These are phyloP conservation scores for Tricharina praecox DNA, from an alignment of 495 filamentous ascomycete species.

Conservation along the genomic window DNA sequence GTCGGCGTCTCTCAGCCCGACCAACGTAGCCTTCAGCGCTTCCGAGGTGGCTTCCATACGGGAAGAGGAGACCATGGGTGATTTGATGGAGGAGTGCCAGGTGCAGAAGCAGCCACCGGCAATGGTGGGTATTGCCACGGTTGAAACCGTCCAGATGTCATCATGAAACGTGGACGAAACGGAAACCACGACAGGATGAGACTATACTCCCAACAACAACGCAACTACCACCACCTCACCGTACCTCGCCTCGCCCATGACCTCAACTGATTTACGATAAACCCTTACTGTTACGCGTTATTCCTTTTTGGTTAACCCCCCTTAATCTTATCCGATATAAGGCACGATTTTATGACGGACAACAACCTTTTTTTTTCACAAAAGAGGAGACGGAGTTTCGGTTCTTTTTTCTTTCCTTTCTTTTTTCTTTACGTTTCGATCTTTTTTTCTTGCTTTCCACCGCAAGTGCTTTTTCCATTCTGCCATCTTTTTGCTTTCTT, in stretches of 20 bases:
- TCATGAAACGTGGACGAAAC: conserved; percentile 11
- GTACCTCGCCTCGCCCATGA: too few species aligned
- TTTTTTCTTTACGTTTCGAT: conserved; percentile 3
- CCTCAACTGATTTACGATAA: background rate
- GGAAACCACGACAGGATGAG: conserved; percentile 8
- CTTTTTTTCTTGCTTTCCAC: conserved; percentile 1
- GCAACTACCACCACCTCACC: background rate
- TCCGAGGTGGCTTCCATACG: conserved; percentile 19
- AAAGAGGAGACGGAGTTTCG: conserved; percentile 6
- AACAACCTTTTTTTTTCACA: background rate
- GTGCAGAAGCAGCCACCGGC: background rate
- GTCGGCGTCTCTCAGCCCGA: conserved; percentile 13
- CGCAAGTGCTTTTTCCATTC: background rate
- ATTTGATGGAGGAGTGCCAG: conserved; percentile 17
- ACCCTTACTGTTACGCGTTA: background rate
- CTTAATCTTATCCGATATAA: too few species aligned
- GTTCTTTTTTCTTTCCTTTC: conserved; percentile 2
- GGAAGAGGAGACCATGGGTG: conserved; percentile 22
- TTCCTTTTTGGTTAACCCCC: too few species aligned
- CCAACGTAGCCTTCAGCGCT: conserved; percentile 13
- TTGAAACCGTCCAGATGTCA: background rate
- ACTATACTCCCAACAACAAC: background rate
- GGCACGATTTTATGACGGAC: background rate
- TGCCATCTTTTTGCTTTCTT: background rate
- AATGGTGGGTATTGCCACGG: background rate